A percentile compares a stretch with the other conserved stretches of the same genome.
Evolutionary conservation across 441 rosid species (phyloP).

Genomic region (Biscutella auriculata): DNA sequence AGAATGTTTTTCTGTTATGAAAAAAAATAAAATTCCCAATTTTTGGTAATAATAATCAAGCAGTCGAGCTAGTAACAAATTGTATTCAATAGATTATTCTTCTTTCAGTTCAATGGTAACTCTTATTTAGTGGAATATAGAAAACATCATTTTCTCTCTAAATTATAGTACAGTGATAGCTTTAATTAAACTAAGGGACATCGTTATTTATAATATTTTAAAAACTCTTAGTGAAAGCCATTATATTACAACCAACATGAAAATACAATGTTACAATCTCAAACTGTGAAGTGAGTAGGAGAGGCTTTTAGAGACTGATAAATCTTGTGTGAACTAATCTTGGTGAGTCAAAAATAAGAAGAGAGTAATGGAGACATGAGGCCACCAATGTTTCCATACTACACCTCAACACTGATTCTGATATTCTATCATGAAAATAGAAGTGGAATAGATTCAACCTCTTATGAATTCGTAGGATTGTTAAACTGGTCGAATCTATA

Average conservation of each 20-base stretch:
- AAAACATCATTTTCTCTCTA: not conserved
- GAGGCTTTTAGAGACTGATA: too few relatives aligned
- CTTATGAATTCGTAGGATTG: not conserved
- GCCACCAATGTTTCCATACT: not conserved
- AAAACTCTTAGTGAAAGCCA: too few relatives aligned
- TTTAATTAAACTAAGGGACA: not conserved
- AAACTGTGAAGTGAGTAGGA: not conserved
- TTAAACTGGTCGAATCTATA: too few relatives aligned
- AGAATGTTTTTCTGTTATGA: not conserved
- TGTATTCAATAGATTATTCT: too few relatives aligned
- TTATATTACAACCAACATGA: not conserved
- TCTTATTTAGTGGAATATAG: too few relatives aligned
- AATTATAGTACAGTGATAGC: not conserved
- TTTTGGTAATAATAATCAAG: not conserved
- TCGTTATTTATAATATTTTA: not conserved
- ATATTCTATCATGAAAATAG: not conserved
- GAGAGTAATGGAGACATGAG: not conserved
- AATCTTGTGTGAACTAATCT: too few relatives aligned
- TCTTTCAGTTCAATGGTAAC: too few relatives aligned
- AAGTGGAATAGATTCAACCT: not conserved
- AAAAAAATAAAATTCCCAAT: too few relatives aligned
- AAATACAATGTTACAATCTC: not conserved
- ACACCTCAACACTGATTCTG: not conserved
- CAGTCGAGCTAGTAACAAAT: not conserved
- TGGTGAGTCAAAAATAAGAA: too few relatives aligned